Conservation (phyloP, 441 rosid genomes). For the Mallotus japonicus region DNA sequence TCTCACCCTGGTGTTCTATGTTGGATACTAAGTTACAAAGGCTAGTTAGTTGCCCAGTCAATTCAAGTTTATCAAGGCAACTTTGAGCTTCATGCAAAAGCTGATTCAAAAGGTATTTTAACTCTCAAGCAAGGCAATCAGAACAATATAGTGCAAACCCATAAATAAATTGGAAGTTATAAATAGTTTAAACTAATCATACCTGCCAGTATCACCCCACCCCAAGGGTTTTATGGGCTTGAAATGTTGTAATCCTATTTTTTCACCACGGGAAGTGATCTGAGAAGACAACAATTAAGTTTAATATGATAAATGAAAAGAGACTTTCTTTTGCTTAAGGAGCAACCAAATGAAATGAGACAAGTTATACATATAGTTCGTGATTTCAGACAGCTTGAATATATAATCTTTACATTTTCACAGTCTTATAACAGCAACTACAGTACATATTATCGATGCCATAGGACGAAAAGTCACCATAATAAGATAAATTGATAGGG, state of each 20-base stretch:
- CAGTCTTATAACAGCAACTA: background rate
- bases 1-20: background rate
- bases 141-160: background rate
- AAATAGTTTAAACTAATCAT: conserved; percentile 9
- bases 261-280: conserved; percentile 77
- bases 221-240: conserved; percentile 95
- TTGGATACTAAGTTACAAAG: no score
- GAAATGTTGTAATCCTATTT: conserved; percentile 82
- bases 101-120: background rate
- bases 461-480: no score
- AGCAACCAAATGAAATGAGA: background rate
- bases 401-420: background rate
- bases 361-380: background rate
- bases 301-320: conserved; percentile 18
- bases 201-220: conserved; percentile 99
- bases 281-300: conserved; percentile 25
- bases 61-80: no score
- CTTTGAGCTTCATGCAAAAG: background rate
- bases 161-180: background rate
- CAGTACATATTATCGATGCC: no score
- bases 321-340: no score
- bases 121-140: background rate
- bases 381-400: background rate
- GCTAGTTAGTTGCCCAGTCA: no score
- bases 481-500: no score